Conservation (phyloP, 2,329 filamentous ascomycete genomes). For the Diplodia sapinea region DNA sequence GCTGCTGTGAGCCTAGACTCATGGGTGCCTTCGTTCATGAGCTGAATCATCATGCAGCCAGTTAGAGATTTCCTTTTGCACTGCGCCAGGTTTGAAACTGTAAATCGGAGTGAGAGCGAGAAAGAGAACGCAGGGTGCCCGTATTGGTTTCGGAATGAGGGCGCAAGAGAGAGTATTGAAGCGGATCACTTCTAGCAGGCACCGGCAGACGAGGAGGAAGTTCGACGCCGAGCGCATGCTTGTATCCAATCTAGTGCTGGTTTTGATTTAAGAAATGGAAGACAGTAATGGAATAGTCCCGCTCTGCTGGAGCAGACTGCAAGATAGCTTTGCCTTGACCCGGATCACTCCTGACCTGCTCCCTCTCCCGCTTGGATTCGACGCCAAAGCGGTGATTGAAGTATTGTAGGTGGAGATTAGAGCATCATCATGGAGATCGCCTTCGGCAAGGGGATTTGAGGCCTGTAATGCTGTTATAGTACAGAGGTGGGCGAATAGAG, state of each 20-base stretch:
- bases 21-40: not conserved
- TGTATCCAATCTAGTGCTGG: conserved; percentile 27
- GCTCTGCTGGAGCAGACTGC: not conserved
- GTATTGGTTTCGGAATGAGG: not conserved
- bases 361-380: not conserved
- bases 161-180: not conserved
- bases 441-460: conserved; percentile 2
- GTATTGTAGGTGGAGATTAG: not conserved
- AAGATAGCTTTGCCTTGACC: not conserved
- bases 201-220: not conserved
- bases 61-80: not conserved
- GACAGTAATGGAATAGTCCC: not conserved
- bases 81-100: not conserved
- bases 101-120: not conserved
- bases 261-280: not conserved
- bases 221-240: conserved; percentile 11
- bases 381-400: not conserved
- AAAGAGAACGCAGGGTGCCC: not conserved
- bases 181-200: not conserved
- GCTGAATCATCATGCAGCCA: not conserved
- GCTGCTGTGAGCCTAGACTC: not conserved
- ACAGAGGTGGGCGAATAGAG: not conserved
- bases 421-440: conserved; percentile 2
- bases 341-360: not conserved
- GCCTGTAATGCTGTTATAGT: conserved; percentile 17